These are phyloP conservation scores for Saussurea involucrata DNA, from an alignment of 129 eudicot genomes.

Conservation along the genomic window DNA sequence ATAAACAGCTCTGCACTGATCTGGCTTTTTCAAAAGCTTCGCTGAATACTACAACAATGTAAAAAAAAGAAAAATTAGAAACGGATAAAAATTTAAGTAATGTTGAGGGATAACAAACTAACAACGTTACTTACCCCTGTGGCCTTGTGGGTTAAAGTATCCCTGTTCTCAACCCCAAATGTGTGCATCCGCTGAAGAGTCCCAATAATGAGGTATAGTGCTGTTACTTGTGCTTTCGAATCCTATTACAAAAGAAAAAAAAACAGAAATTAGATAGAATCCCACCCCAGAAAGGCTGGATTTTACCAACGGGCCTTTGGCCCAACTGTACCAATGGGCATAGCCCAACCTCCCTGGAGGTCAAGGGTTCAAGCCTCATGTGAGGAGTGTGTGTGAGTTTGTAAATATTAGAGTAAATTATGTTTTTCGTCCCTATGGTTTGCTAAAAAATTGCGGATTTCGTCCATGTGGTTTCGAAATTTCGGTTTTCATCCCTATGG, in stretches of 20 bases:
- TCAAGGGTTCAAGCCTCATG: too few species aligned
- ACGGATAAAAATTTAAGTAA: neutral
- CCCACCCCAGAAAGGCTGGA: neutral
- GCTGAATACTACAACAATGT: slow-evolving; percentile 69
- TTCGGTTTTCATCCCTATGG: too few species aligned
- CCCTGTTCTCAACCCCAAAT: slow-evolving; percentile 97
- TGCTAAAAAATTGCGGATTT: too few species aligned
- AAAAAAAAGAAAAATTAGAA: neutral
- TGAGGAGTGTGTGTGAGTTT: neutral
- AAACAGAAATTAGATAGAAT: neutral
- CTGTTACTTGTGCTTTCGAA: slow-evolving; percentile 90
- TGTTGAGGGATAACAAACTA: neutral
- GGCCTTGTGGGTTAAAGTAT: slow-evolving; percentile 96
- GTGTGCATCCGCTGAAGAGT: slow-evolving; percentile 93
- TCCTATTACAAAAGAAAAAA: slow-evolving; percentile 47
- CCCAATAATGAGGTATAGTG: slow-evolving; percentile 86
- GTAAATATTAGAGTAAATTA: too few species aligned
- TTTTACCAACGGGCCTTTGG: neutral
- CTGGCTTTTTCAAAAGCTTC: slow-evolving; percentile 97
- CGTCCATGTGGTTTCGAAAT: too few species aligned
- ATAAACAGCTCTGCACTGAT: slow-evolving; percentile 97
- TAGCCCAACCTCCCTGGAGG: too few species aligned
- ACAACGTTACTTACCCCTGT: slow-evolving; percentile 91
- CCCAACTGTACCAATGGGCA: too few species aligned
- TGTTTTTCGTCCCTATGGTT: too few species aligned